Conservation (phyloP, 768 basidiomycete genomes). For the Mycena chlorophos region DNA sequence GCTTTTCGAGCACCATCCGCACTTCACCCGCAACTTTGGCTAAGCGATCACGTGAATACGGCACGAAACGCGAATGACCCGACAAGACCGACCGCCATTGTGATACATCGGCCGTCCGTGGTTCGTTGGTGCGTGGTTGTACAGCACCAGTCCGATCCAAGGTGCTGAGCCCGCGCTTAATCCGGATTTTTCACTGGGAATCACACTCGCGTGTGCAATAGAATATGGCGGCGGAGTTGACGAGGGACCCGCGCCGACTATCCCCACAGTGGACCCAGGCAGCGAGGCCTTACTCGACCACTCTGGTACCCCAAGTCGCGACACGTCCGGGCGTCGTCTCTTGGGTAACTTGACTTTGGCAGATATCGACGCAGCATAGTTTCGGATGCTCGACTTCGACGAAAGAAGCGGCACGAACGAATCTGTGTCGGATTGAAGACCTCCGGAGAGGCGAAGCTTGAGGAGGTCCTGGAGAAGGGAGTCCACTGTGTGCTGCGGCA, state of each 20-base stretch:
- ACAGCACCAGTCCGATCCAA: constrained; percentile 17
- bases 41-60: neutral
- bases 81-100: constrained; percentile 4
- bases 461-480: neutral
- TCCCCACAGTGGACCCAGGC: neutral
- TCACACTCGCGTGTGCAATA: constrained; percentile 4
- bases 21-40: constrained; percentile 15
- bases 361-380: neutral
- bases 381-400: neutral
- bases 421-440: neutral
- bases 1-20: constrained; percentile 11
- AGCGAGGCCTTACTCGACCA: constrained; percentile 16
- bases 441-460: neutral
- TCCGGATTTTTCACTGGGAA: constrained; percentile 1
- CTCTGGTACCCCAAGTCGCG: constrained; percentile 4
- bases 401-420: neutral
- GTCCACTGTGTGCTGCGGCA: neutral
- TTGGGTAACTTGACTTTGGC: neutral
- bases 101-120: constrained; percentile 16
- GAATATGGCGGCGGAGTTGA: constrained; percentile 1
- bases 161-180: neutral
- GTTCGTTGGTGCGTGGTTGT: constrained; percentile 17
- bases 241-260: constrained; percentile 11
- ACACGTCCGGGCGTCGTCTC: neutral
- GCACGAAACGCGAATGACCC: neutral